These are phyloP conservation scores for Colletotrichum sublineola DNA, from an alignment of 2,329 filamentous ascomycete species.

Conservation along the genomic window DNA sequence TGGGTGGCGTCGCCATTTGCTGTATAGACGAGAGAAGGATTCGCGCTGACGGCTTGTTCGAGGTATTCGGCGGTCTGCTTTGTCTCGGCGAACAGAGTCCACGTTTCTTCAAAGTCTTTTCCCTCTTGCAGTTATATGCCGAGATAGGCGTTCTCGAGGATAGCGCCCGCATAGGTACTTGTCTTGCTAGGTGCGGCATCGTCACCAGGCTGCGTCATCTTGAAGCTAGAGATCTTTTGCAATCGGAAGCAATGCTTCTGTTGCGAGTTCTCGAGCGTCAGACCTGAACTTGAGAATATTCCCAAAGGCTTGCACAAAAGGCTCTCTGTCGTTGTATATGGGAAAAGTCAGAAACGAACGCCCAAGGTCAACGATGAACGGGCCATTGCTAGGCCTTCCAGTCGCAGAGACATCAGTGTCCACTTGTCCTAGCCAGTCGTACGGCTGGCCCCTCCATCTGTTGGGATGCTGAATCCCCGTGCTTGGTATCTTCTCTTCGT, in stretches of 20 bases:
- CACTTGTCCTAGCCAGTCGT: slow-evolving; percentile 46
- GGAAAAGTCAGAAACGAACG: slow-evolving; percentile 56
- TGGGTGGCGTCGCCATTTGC: slow-evolving; percentile 48
- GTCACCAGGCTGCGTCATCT: slow-evolving; percentile 43
- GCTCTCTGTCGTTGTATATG: slow-evolving; percentile 50
- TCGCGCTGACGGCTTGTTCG: slow-evolving; percentile 45
- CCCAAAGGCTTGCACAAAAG: slow-evolving; percentile 50
- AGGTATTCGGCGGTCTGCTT: slow-evolving; percentile 50
- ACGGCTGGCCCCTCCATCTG: slow-evolving; percentile 47
- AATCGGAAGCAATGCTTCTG: slow-evolving; percentile 45
- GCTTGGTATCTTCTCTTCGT: slow-evolving; percentile 47
- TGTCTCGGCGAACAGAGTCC: slow-evolving; percentile 48
- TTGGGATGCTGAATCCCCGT: slow-evolving; percentile 45
- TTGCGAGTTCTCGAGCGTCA: slow-evolving; percentile 49
- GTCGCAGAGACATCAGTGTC: slow-evolving; percentile 36
- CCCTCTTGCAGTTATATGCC: slow-evolving; percentile 50
- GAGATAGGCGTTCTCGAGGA: slow-evolving; percentile 47
- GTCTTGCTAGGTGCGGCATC: neutral
- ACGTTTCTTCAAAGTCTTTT: slow-evolving; percentile 47
- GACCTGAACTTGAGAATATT: slow-evolving; percentile 50
- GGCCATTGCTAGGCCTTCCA: slow-evolving; percentile 30
- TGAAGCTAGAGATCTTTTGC: slow-evolving; percentile 39
- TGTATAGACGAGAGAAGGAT: slow-evolving; percentile 47
- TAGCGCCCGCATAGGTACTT: neutral
- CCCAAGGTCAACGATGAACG: slow-evolving; percentile 48